phyloP scores from a whole-genome alignment of 1,284 basidiomycete genomes.

The Vanrija humicola region DNA sequence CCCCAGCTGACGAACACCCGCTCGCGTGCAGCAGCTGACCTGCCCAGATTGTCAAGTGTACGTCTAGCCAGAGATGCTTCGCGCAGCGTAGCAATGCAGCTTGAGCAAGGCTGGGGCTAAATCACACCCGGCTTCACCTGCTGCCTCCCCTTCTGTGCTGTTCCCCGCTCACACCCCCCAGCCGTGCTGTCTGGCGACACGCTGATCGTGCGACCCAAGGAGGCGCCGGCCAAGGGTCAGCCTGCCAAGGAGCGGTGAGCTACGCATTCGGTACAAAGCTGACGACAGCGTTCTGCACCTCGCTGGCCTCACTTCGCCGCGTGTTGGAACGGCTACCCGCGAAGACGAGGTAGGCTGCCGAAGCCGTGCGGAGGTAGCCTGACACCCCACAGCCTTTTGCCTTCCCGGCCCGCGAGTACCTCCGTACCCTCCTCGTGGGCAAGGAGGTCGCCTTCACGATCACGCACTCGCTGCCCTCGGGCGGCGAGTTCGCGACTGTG shows the following conservation, averaged over 20 bases:
- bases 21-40: constrained; percentile 7
- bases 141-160: background rate
- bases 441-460: constrained; percentile 61
- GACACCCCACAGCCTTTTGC: constrained; percentile 67
- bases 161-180: constrained; percentile 39
- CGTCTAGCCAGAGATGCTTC: constrained; percentile 3
- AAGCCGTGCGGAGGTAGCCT: no score
- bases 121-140: no score
- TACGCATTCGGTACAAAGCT: background rate
- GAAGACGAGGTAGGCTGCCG: constrained; percentile 69
- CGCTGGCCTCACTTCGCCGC: constrained; percentile 74
- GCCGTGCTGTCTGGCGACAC: constrained; percentile 86
- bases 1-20: background rate
- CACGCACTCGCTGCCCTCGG: constrained; percentile 38
- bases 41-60: constrained; percentile 46
- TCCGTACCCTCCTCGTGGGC: constrained; percentile 78
- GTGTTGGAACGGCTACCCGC: constrained; percentile 70
- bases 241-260: constrained; percentile 77
- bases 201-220: constrained; percentile 67
- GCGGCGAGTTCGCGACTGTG: constrained; percentile 47
- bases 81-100: no score
- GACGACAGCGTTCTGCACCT: constrained; percentile 72
- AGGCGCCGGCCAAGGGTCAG: constrained; percentile 72
- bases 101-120: no score
- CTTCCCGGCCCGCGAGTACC: constrained; percentile 87